These are phyloP conservation scores for Eremothecium gossypii DNA, from an alignment of 1,139 yeast genomes.

Conservation along the genomic window DNA sequence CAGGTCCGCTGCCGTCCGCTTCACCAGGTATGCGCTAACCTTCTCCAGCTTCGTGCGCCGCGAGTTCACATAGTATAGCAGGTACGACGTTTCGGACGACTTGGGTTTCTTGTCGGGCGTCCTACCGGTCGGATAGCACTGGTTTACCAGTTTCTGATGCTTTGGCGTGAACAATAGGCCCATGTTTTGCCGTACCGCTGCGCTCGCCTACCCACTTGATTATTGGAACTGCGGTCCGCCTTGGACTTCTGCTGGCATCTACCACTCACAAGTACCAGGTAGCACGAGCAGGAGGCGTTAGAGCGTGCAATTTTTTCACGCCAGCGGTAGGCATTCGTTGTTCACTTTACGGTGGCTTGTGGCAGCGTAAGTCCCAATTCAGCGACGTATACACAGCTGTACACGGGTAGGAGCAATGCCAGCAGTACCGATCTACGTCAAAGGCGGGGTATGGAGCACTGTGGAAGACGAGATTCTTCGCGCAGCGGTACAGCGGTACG, in stretches of 20 bases:
- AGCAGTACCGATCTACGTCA: conserved; percentile 62
- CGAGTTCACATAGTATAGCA: conserved; percentile 86
- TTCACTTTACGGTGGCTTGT: no score
- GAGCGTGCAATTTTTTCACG: no score
- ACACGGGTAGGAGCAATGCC: conserved; percentile 13
- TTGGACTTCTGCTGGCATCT: no score
- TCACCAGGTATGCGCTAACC: conserved; percentile 62
- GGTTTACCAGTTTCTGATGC: conserved; percentile 81
- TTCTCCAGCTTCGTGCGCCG: conserved; percentile 81
- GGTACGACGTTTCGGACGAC: conserved; percentile 79
- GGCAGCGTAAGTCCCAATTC: no score
- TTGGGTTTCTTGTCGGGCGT: conserved; percentile 82
- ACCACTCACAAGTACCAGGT: no score
- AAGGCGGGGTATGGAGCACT: conserved; percentile 88
- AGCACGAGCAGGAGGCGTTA: no score
- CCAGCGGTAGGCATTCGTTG: no score
- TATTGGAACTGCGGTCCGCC: no score
- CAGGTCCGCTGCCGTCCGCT: conserved; percentile 56
- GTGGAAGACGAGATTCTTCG: conserved; percentile 82
- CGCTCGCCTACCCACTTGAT: background rate
- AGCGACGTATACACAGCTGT: no score
- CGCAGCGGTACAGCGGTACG: conserved; percentile 90
- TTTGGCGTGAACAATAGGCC: conserved; percentile 50
- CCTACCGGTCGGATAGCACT: conserved; percentile 89
- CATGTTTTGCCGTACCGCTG: conserved; percentile 7